A percentile compares a stretch with the other conserved stretches of the same genome.
These are phyloP conservation scores for Gossypium bickii DNA, from an alignment of 345 rosid species.

Conservation along the genomic window DNA sequence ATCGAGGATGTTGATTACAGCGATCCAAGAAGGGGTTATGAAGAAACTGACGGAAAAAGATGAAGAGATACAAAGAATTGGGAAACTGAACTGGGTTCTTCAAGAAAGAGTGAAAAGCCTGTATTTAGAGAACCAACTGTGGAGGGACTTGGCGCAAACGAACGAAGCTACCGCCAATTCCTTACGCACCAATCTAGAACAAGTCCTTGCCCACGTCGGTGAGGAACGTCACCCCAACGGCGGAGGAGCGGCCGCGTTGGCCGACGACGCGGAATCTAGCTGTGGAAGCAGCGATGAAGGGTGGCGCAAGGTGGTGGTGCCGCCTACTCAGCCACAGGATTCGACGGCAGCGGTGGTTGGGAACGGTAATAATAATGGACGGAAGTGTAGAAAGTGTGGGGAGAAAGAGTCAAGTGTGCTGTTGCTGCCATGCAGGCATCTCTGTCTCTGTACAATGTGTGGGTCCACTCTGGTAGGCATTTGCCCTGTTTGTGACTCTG, in stretches of 20 bases:
- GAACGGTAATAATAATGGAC: not conserved
- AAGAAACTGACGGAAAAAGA: constrained; percentile 58
- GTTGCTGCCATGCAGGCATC: constrained; percentile 82
- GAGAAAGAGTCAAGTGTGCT: constrained; percentile 61
- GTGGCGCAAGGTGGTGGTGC: not conserved
- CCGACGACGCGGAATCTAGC: constrained; percentile 54
- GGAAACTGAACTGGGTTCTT: constrained; percentile 54
- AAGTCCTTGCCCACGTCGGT: constrained; percentile 51
- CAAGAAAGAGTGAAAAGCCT: constrained; percentile 57
- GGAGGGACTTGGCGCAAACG: constrained; percentile 61
- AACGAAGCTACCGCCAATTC: constrained; percentile 69
- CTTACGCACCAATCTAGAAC: constrained; percentile 51
- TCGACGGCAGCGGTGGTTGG: not conserved
- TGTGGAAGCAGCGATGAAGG: constrained; percentile 53
- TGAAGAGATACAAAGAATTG: constrained; percentile 50
- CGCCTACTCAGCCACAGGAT: constrained; percentile 12
- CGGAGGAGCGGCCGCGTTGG: constrained; percentile 20
- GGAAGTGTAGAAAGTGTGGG: constrained; percentile 59
- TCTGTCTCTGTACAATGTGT: constrained; percentile 68
- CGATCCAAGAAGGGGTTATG: constrained; percentile 38
- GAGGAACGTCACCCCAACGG: constrained; percentile 26
- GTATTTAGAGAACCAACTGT: constrained; percentile 51
- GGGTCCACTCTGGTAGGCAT: constrained; percentile 46
- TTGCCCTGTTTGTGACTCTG: constrained; percentile 48
- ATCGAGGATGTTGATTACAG: constrained; percentile 42